These are phyloP conservation scores for Ceriops decandra DNA, from an alignment of 345 rosid species.

Conservation along the genomic window DNA sequence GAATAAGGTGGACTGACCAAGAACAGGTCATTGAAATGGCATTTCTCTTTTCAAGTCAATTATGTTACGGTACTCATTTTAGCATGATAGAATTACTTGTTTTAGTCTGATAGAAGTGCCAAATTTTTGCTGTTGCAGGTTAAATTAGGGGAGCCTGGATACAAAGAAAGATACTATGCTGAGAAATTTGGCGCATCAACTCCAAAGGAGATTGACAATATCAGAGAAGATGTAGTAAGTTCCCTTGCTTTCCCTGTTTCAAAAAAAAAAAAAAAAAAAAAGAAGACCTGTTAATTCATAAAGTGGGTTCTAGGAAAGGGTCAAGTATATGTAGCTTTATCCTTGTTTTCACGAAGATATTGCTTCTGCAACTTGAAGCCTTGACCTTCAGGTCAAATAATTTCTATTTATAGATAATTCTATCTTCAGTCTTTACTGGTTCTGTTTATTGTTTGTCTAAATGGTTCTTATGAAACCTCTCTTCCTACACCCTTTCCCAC, in stretches of 20 bases:
- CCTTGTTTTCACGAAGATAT: too few relatives aligned
- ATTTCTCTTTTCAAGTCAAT: not conserved
- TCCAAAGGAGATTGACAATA: slow-evolving; percentile 53
- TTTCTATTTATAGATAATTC: too few relatives aligned
- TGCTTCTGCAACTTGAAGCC: too few relatives aligned
- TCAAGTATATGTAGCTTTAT: too few relatives aligned
- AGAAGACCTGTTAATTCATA: too few relatives aligned
- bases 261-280: too few relatives aligned
- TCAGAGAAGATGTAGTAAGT: slow-evolving; percentile 76
- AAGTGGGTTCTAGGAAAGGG: too few relatives aligned
- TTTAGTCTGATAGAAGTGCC: not conserved
- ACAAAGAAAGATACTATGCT: slow-evolving; percentile 85
- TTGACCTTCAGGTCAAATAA: too few relatives aligned
- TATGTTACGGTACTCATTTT: slow-evolving; percentile 4
- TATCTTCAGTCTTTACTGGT: too few relatives aligned
- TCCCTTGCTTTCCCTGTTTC: not conserved
- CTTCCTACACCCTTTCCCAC: too few relatives aligned
- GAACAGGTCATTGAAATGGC: slow-evolving; percentile 1
- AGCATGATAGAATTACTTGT: not conserved
- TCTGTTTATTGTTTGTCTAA: too few relatives aligned
- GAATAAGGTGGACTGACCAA: not conserved
- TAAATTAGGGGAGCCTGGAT: slow-evolving; percentile 93
- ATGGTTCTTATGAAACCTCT: too few relatives aligned
- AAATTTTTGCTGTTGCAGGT: slow-evolving; percentile 39
- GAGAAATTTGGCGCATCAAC: slow-evolving; percentile 70